These are phyloP conservation scores for Boletus barrowsii DNA, from an alignment of 768 basidiomycete genomes.

Conservation along the genomic window DNA sequence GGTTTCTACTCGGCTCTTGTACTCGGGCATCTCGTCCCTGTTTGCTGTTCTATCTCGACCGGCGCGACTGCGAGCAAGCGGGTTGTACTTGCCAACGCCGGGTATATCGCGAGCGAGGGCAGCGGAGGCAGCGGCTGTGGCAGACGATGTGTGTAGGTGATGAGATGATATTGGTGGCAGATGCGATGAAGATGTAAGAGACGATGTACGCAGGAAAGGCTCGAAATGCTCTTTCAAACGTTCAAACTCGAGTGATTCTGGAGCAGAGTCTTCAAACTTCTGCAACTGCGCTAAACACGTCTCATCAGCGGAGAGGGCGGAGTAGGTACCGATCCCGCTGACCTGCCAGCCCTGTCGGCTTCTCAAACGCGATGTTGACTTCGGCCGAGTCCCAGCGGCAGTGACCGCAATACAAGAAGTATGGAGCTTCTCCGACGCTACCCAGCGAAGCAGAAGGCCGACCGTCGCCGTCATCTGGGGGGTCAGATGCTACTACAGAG, in stretches of 20 bases:
- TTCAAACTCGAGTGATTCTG: conserved; percentile 88
- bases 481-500: conserved; percentile 88
- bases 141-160: conserved; percentile 73
- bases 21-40: conserved; percentile 76
- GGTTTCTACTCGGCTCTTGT: conserved; percentile 68
- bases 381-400: conserved; percentile 95
- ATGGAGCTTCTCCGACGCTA: conserved; percentile 79
- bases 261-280: conserved; percentile 81
- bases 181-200: conserved; percentile 64
- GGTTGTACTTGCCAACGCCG: conserved; percentile 76
- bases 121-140: conserved; percentile 86
- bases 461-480: conserved; percentile 56
- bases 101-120: conserved; percentile 86
- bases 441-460: conserved; percentile 51
- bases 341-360: conserved; percentile 95
- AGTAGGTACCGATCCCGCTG: conserved; percentile 19
- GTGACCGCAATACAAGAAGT: conserved; percentile 86
- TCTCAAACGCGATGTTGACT: conserved; percentile 91
- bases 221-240: conserved; percentile 96
- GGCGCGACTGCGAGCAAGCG: conserved; percentile 45
- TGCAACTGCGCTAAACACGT: conserved; percentile 74
- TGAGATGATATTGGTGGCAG: conserved; percentile 55
- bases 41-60: conserved; percentile 63
- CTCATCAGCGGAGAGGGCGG: conserved; percentile 1
- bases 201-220: conserved; percentile 83